These are phyloP conservation scores for Pseudocercospora ulei DNA, from an alignment of 2,329 filamentous ascomycete species.

Conservation along the genomic window DNA sequence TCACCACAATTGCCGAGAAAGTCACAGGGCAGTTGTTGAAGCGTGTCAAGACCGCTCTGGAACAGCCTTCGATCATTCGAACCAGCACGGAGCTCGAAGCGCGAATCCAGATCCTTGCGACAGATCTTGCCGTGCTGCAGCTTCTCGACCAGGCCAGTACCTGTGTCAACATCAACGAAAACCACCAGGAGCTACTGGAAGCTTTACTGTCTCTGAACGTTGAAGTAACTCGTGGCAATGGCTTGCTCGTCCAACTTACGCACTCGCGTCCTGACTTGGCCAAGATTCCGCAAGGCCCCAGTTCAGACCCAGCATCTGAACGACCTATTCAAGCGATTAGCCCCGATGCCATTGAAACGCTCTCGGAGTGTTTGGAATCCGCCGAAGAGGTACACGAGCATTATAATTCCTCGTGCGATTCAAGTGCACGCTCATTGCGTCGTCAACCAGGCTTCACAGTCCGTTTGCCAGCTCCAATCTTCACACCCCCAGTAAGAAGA, in stretches of 20 bases:
- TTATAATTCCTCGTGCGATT: constrained; percentile 18
- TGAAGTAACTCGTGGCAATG: constrained; percentile 14
- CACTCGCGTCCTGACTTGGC: constrained; percentile 2
- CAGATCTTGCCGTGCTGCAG: constrained; percentile 19
- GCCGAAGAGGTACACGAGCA: constrained; percentile 21
- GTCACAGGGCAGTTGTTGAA: constrained; percentile 7
- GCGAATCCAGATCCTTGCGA: constrained; percentile 19
- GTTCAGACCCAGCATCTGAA: not conserved
- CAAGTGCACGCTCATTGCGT: constrained; percentile 18
- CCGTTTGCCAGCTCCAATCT: constrained; percentile 3
- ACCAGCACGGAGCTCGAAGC: constrained; percentile 23
- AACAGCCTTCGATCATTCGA: constrained; percentile 16
- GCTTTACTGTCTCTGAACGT: constrained; percentile 10
- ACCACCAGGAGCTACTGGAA: constrained; percentile 15
- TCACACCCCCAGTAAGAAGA: constrained; percentile 6
- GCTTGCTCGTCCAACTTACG: constrained; percentile 7
- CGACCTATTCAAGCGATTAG: constrained; percentile 1
- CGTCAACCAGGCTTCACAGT: constrained; percentile 8
- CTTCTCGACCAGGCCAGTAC: constrained; percentile 20
- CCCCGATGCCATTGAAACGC: constrained; percentile 14
- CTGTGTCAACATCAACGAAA: constrained; percentile 9
- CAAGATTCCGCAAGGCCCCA: not conserved
- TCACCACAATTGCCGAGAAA: constrained; percentile 5
- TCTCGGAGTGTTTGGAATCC: constrained; percentile 14
- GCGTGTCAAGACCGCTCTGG: constrained; percentile 16